These are phyloP conservation scores for Meripilus lineatus DNA, from an alignment of 1,284 basidiomycete species.

Conservation along the genomic window DNA sequence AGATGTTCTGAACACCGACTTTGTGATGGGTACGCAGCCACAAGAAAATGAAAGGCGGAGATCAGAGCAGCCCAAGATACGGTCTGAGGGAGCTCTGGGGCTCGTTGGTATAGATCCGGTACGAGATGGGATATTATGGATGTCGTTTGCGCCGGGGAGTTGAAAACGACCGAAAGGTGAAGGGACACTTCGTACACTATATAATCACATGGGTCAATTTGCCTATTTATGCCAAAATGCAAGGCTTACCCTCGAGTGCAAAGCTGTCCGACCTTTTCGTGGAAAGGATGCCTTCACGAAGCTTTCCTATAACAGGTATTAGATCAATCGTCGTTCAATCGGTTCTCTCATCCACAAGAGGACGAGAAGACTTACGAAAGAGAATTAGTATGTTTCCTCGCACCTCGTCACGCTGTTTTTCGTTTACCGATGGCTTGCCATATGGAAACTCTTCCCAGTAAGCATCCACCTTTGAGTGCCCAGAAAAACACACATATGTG, in stretches of 20 bases:
- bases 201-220: background rate
- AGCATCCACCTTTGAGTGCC: slow-evolving; percentile 37
- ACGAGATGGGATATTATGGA: slow-evolving; percentile 57
- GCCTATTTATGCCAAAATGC: background rate
- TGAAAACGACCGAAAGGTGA: slow-evolving; percentile 56
- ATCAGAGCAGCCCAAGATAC: slow-evolving; percentile 35
- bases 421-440: slow-evolving; percentile 24
- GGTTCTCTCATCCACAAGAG: slow-evolving; percentile 1
- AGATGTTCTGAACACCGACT: slow-evolving; percentile 44
- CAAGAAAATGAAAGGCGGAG: slow-evolving; percentile 50
- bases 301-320: slow-evolving; percentile 46
- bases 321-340: too few relatives aligned
- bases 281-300: slow-evolving; percentile 63
- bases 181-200: slow-evolving; percentile 69
- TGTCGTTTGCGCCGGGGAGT: slow-evolving; percentile 49
- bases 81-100: slow-evolving; percentile 16
- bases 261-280: slow-evolving; percentile 53
- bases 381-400: slow-evolving; percentile 65
- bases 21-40: slow-evolving; percentile 58
- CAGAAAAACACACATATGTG: background rate
- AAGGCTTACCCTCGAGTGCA: slow-evolving; percentile 53
- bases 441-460: slow-evolving; percentile 32
- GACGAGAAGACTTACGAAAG: slow-evolving; percentile 44
- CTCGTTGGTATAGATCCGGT: slow-evolving; percentile 38
- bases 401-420: slow-evolving; percentile 40